Evolutionary conservation across 768 basidiomycete genomes (phyloP).

Genomic region (Tulasnella sp.): DNA sequence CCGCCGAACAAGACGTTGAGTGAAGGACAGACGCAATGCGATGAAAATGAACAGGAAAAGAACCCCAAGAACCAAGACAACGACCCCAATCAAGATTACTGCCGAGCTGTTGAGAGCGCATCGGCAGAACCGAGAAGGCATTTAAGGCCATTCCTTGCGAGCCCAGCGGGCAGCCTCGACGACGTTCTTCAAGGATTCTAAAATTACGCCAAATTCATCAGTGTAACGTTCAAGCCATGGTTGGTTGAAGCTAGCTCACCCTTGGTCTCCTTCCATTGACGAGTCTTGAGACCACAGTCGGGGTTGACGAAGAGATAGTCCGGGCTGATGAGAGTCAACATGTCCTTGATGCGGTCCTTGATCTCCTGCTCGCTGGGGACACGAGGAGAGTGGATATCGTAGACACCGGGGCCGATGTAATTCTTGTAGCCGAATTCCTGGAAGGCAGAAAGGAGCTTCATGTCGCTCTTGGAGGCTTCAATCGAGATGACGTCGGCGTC

Average conservation of each 20-base stretch:
- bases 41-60: background rate
- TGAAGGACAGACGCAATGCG: background rate
- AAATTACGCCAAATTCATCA: conserved; percentile 16
- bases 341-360: conserved; percentile 78
- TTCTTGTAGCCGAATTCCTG: conserved; percentile 91
- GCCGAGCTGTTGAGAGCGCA: conserved; percentile 48
- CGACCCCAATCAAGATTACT: background rate
- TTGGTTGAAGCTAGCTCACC: conserved; percentile 32
- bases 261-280: conserved; percentile 97
- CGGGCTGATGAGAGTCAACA: conserved; percentile 73
- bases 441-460: conserved; percentile 96
- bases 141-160: conserved; percentile 70
- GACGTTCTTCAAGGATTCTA: conserved; percentile 73
- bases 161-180: conserved; percentile 92
- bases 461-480: conserved; percentile 96
- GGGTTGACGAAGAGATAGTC: conserved; percentile 89
- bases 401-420: conserved; percentile 96
- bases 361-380: conserved; percentile 91
- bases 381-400: conserved; percentile 99
- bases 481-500: conserved; percentile 99
- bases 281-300: conserved; percentile 97
- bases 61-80: background rate
- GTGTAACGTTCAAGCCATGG: conserved; percentile 21
- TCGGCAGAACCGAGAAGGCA: conserved; percentile 30
- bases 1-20: background rate